Evolutionary conservation across 768 basidiomycete species (phyloP).

Genomic region (Erythrobasidium yunnanense): DNA sequence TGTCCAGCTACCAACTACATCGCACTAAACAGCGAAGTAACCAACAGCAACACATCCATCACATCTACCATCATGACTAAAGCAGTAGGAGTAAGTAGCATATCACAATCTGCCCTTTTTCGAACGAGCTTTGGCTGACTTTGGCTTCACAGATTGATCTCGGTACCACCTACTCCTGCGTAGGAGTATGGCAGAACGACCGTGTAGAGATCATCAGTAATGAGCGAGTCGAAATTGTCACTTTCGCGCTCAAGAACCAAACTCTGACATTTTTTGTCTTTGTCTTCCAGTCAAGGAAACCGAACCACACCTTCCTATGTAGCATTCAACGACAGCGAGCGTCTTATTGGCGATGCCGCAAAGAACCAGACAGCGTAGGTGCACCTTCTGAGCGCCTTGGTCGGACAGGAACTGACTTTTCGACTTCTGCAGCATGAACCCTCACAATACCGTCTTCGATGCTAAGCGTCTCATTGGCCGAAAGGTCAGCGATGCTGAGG

Average conservation of each 20-base stretch:
- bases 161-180: slow-evolving; percentile 97
- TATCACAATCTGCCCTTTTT: not conserved
- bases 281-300: too few relatives aligned
- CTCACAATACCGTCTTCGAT: slow-evolving; percentile 91
- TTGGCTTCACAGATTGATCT: slow-evolving; percentile 42
- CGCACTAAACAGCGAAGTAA: not conserved
- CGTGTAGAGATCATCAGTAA: slow-evolving; percentile 64
- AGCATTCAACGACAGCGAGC: slow-evolving; percentile 81
- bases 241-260: slow-evolving; percentile 32
- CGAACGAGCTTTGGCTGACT: not conserved
- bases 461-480: slow-evolving; percentile 96
- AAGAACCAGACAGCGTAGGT: slow-evolving; percentile 47
- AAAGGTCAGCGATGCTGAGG: slow-evolving; percentile 56
- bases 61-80: not conserved
- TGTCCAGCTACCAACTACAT: not conserved
- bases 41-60: not conserved
- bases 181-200: slow-evolving; percentile 99
- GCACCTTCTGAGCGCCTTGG: too few relatives aligned
- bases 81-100: not conserved
- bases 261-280: too few relatives aligned
- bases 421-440: slow-evolving; percentile 90
- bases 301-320: slow-evolving; percentile 98
- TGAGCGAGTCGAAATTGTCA: slow-evolving; percentile 46
- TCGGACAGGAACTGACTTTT: too few relatives aligned
- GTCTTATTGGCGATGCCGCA: slow-evolving; percentile 97